These are phyloP conservation scores for Fraxinus platypoda DNA, from an alignment of 305 asterid genomes.

Conservation along the genomic window DNA sequence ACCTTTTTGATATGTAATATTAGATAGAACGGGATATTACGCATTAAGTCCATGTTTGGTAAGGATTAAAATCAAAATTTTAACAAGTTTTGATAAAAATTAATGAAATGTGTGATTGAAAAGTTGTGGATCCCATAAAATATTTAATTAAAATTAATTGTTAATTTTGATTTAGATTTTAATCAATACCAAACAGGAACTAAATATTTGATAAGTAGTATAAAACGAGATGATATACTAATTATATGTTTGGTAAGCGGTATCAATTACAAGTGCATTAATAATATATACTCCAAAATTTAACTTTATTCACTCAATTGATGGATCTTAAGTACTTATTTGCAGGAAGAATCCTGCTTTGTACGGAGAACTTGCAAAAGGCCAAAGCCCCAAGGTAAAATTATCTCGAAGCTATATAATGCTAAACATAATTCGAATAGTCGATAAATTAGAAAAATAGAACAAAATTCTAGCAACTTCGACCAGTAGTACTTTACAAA, in stretches of 20 bases:
- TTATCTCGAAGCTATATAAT: too few relatives aligned
- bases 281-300: neutral
- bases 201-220: too few relatives aligned
- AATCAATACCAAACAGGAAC: too few relatives aligned
- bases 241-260: neutral
- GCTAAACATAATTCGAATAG: neutral
- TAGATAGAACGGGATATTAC: neutral
- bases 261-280: too few relatives aligned
- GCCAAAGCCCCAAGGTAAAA: conserved; percentile 81
- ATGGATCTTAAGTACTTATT: neutral
- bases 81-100: too few relatives aligned
- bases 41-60: too few relatives aligned
- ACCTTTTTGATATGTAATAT: neutral
- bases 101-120: too few relatives aligned
- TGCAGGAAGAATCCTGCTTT: conserved; percentile 64
- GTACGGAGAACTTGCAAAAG: conserved; percentile 56
- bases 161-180: too few relatives aligned
- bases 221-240: too few relatives aligned
- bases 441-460: neutral
- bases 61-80: too few relatives aligned
- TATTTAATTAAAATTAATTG: too few relatives aligned
- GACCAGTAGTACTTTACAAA: neutral
- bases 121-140: too few relatives aligned
- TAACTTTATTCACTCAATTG: neutral
- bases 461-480: neutral